Base-by-base conservation (phyloP, 1,284 basidiomycete genomes). In the Ganoderma boninense region DNA sequence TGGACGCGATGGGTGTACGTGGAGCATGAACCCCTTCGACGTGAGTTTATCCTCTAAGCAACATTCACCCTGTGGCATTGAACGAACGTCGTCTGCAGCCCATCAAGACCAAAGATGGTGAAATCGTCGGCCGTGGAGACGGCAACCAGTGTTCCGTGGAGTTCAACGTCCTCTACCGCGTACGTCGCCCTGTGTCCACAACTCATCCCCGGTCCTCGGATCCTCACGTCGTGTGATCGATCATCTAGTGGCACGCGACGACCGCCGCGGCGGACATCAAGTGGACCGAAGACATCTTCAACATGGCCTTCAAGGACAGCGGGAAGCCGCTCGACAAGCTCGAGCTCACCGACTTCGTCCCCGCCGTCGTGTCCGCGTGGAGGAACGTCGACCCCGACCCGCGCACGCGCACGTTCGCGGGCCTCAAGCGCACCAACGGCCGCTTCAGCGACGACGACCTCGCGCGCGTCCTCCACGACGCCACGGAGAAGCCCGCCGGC, bases 61-160 rank as follows among this genome's bases (percentile, higher is more conserved):
- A 8, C 23, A 26, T 52, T 54, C 1, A 3, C 16, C 29, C 26
- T 42, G 13, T 38, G 14, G 23, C 59, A 49, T 11, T 52, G 26
- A 40, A 13, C 32, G 32, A 4, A n/a, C 29, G 11, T 62, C 18
- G 18, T 26, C 60, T 61, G 26, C 66, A 90, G 88, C 77, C 81
- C 38, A 86, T 86, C 70, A 86, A 88, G 66, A 82, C 83, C 18
- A 1, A 75, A 0, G 73, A 83, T 71, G 87, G 89, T 72, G 81
- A 83, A 11, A 79, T 87, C 70, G 79, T 87, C n/a, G 85, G 86
- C 40, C 86, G 88, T 20, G 93, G 93, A 32, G 83, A 89, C 76
- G 93, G 94, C 52, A 95, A 95, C 76, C 88, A 87, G 61, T 87
- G 88, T 71, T 91, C 91, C 0, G 80, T 94, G 64, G 94, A 95